Base-by-base conservation (phyloP, 2,329 filamentous ascomycete genomes). In the Fusarium pininemorale region DNA sequence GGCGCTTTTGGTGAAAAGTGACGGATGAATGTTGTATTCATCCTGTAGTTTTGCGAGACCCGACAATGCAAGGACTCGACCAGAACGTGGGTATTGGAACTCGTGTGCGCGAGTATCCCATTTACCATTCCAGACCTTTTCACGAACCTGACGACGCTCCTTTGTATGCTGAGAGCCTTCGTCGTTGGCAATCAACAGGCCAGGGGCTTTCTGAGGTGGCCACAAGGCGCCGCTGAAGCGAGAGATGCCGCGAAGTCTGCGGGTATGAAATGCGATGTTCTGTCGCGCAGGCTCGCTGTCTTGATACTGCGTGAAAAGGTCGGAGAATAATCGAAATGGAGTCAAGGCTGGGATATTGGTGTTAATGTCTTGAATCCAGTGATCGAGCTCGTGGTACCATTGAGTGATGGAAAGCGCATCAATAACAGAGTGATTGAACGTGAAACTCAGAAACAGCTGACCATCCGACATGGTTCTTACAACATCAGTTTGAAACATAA, bases 361-460 rank as follows among this genome's bases (percentile, higher is more conserved):
- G 9, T 75, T 61, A 8, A 60, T 28, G 42, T 79, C 65, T 38
- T 70, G 58, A 11, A 84, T 77, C 39, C 80, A 75, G 8, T 72
- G 76, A 59, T 81, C 79, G 5, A 84, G 74, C 50, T 83, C 80
- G 44, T 78, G 76, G 39, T 82, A 77, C 76, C 78, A 81, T 8
- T 80, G 74, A 18, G 80, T 72, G 13, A 83, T 70, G 2, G 78
- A 81, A 50, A 83, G 48, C 20, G 80, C 82, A 66, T 84, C 82
- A 32, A 82, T 76, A 42, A 81, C 70, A 47, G 81, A 81, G 67
- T 84, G 82, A 61, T 79, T 83, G 56, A 81, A 82, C 0, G 78
- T 81, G 50, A 82, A 66, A 24, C 70, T 63, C 18, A 84, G 68
- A 54, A 78, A 78, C 9, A 61, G 55, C 12, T 70, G 64, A 3